Base-by-base conservation (phyloP, 352 stramenopile genomes). In the Phytophthora hibernalis region DNA sequence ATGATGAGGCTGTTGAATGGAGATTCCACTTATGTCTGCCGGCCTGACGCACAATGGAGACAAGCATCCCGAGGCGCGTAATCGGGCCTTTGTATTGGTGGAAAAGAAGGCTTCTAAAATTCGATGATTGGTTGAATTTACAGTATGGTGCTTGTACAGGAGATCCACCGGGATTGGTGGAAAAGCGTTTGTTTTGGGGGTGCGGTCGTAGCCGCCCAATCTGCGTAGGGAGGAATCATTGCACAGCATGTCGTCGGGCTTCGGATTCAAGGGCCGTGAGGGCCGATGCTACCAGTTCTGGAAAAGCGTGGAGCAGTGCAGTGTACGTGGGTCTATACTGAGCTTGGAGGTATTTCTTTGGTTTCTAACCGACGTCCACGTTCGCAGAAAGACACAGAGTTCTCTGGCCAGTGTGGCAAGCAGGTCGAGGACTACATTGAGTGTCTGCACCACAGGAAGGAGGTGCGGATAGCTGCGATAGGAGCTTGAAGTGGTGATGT, bases 401-500 rank as follows among this genome's bases (percentile, higher is more conserved):
- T 80, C 49, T 76, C 89, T 61, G 87, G 89, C 63, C 72, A 91
- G 64, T 97, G 90, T 72, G 78, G 71, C 72, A 83, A 92, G 79
- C 72, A 94, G 70, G 88, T 96, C 15, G 91, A 98, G 61, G 95
- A 98, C 82, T 98, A 98, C 69, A 84, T 98, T 54, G 95, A 98
- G 77, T 98, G 95, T 65, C 77, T 98, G 57, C 95, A 98, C 78
- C 89, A 97, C 80, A 96, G 91, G 79, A 98, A 98, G 77, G 93
- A 98, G 84, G 89, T 96, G 65, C 44, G 65, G 26, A 40, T 12
- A n/a, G 1, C 18, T n/a, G 35, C 42, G 18, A 40, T 48, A 3
- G 38, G 4, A 13, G 38, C 18, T 45, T 3, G 38, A 1, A 45
- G 10, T 24, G 5, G 37, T 13, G 35, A 42, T 4, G 0, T 6